A percentile compares a stretch with the other conserved stretches of the same genome.
phyloP scores from a whole-genome alignment of 331 rosid genomes.

The Malus hybrid region DNA sequence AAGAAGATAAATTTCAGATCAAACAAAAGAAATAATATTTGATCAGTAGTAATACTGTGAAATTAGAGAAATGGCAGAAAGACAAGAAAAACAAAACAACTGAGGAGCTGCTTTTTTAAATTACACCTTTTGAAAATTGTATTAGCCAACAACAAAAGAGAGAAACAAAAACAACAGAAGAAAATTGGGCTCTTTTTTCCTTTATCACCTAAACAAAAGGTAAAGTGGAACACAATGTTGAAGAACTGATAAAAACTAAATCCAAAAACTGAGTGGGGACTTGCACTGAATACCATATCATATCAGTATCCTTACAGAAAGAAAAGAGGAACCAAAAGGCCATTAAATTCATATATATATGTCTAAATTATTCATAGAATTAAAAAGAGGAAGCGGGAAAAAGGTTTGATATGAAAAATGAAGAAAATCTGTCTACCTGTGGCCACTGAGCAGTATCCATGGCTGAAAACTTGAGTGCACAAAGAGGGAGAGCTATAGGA shows the following conservation, averaged over 20 bases:
- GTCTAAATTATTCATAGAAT: not conserved
- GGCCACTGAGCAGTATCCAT: constrained; percentile 88
- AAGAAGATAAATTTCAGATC: not conserved
- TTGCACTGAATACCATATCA: constrained; percentile 3
- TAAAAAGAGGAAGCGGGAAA: not conserved
- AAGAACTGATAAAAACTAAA: constrained; percentile 29
- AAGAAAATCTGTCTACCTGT: constrained; percentile 36
- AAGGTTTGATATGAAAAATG: not conserved
- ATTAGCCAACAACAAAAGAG: not conserved
- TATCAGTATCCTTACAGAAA: constrained; percentile 10
- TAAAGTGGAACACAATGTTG: constrained; percentile 26
- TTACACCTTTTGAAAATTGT: not conserved
- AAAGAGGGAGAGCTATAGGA: not conserved
- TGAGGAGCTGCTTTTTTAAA: constrained; percentile 4
- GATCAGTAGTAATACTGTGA: not conserved
- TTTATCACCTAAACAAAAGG: constrained; percentile 35
- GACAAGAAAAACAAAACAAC: constrained; percentile 17
- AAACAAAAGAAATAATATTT: not conserved
- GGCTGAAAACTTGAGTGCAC: constrained; percentile 24
- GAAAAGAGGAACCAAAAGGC: constrained; percentile 1
- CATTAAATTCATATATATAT: not conserved
- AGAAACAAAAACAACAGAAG: not conserved
- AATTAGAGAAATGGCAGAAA: not conserved
- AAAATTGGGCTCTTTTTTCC: constrained; percentile 2
- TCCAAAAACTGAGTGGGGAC: constrained; percentile 20